A percentile compares a stretch with the other conserved stretches of the same genome.
Evolutionary conservation across 1,284 basidiomycete genomes (phyloP).

Genomic region (Trametes pubescens): DNA sequence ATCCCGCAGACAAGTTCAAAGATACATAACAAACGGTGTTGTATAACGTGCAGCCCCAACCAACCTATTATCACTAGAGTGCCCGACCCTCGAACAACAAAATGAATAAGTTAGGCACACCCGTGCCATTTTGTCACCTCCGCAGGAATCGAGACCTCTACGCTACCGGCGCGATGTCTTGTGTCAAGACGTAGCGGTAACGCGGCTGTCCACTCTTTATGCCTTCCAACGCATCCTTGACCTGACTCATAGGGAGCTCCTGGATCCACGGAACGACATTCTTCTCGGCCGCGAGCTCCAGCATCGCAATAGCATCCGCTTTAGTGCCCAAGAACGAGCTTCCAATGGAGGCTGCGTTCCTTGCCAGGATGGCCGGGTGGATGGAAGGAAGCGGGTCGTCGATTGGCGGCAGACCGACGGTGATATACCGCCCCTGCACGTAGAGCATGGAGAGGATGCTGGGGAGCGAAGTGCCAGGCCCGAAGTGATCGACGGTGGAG

Average conservation of each 20-base stretch:
- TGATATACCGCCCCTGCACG: slow-evolving; percentile 62
- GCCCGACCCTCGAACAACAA: no score
- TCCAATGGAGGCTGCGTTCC: slow-evolving; percentile 50
- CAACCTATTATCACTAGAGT: no score
- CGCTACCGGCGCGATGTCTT: slow-evolving; percentile 39
- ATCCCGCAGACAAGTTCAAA: no score
- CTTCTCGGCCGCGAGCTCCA: slow-evolving; percentile 64
- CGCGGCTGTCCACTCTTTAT: slow-evolving; percentile 60
- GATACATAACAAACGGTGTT: no score
- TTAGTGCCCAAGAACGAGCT: slow-evolving; percentile 68
- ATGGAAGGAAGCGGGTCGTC: slow-evolving; percentile 49
- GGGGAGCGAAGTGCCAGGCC: slow-evolving; percentile 38
- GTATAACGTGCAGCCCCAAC: no score
- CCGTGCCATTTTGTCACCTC: no score
- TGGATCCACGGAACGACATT: slow-evolving; percentile 58
- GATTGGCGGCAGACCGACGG: slow-evolving; percentile 58
- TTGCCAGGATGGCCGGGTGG: slow-evolving; percentile 46
- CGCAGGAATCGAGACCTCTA: not conserved
- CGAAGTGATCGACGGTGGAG: slow-evolving; percentile 49
- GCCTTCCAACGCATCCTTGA: slow-evolving; percentile 59
- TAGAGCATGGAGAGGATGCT: slow-evolving; percentile 56
- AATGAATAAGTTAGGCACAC: no score
- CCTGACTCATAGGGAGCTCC: slow-evolving; percentile 67
- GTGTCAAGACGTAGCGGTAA: slow-evolving; percentile 59
- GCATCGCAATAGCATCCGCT: slow-evolving; percentile 68